phyloP scores from a whole-genome alignment of 192 early-diverging fungal species.

The Backusella circina region DNA sequence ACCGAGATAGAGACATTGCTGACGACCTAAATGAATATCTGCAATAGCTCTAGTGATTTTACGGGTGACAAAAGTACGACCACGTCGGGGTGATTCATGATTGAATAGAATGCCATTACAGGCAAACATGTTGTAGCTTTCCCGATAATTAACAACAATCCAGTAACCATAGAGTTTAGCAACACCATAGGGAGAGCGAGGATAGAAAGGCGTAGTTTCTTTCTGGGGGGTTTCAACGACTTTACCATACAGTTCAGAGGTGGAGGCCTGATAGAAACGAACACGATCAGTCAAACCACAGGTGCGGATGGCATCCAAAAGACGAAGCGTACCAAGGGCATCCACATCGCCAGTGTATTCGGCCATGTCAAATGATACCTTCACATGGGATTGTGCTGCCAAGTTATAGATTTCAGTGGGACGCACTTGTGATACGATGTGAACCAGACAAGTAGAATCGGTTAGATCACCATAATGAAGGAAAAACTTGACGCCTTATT shows the following conservation, averaged over 20 bases:
- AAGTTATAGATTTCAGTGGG: conserved; percentile 75
- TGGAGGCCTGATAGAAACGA: conserved; percentile 62
- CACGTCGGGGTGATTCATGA: conserved; percentile 70
- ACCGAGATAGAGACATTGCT: conserved; percentile 66
- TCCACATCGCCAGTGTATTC: conserved; percentile 77
- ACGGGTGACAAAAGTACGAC: conserved; percentile 71
- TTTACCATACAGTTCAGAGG: conserved; percentile 73
- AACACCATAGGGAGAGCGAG: conserved; percentile 75
- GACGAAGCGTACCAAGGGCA: conserved; percentile 70
- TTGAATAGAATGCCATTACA: conserved; percentile 78
- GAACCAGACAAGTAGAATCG: conserved; percentile 68
- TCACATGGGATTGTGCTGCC: conserved; percentile 71
- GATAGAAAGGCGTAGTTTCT: conserved; percentile 78
- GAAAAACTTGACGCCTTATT: conserved; percentile 55
- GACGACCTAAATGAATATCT: conserved; percentile 59
- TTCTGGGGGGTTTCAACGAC: conserved; percentile 69
- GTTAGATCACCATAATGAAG: conserved; percentile 77
- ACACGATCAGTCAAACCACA: conserved; percentile 58
- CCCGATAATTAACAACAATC: conserved; percentile 74
- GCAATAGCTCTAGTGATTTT: conserved; percentile 77
- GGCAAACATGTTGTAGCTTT: conserved; percentile 71
- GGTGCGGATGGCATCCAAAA: conserved; percentile 79
- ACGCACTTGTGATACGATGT: conserved; percentile 67
- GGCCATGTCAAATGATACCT: conserved; percentile 65
- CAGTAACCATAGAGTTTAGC: conserved; percentile 79